Conservation (phyloP, 2,329 filamentous ascomycete genomes). For the Hypoxylon sp. region DNA sequence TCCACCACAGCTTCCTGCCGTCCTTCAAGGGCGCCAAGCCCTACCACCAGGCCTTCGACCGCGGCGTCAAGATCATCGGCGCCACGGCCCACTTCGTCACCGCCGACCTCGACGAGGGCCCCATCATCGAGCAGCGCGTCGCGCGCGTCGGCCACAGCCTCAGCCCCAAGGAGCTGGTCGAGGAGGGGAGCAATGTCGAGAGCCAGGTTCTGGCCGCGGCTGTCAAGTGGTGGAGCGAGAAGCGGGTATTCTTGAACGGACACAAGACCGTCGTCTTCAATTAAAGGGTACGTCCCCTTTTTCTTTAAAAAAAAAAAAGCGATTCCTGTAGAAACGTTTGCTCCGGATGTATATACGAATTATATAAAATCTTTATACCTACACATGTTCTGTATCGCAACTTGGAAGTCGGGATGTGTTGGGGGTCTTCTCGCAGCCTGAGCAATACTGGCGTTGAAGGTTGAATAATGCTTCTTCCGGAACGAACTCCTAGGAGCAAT, state of each 20-base stretch:
- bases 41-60: constrained; percentile 86
- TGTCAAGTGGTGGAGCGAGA: constrained; percentile 85
- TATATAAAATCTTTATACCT: not conserved
- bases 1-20: constrained; percentile 87
- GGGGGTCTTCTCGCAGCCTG: not conserved
- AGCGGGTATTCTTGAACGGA: constrained; percentile 78
- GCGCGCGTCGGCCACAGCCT: constrained; percentile 78
- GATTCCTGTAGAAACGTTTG: not conserved
- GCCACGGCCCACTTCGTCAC: constrained; percentile 89
- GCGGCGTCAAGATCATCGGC: constrained; percentile 88
- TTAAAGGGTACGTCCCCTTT: constrained; percentile 32
- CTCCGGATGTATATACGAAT: not conserved
- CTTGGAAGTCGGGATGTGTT: not conserved
- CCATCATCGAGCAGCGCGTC: constrained; percentile 87
- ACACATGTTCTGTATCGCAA: not conserved
- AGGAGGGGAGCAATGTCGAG: constrained; percentile 84
- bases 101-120: constrained; percentile 83
- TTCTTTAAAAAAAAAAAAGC: not conserved
- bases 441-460: not conserved
- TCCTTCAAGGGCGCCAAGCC: constrained; percentile 89
- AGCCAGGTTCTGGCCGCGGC: constrained; percentile 82
- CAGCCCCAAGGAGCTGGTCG: constrained; percentile 77
- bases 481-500: not conserved
- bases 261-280: constrained; percentile 82
- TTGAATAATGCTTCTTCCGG: not conserved